Evolutionary conservation across 768 basidiomycete species (phyloP).

Genomic region (Mycena pura): DNA sequence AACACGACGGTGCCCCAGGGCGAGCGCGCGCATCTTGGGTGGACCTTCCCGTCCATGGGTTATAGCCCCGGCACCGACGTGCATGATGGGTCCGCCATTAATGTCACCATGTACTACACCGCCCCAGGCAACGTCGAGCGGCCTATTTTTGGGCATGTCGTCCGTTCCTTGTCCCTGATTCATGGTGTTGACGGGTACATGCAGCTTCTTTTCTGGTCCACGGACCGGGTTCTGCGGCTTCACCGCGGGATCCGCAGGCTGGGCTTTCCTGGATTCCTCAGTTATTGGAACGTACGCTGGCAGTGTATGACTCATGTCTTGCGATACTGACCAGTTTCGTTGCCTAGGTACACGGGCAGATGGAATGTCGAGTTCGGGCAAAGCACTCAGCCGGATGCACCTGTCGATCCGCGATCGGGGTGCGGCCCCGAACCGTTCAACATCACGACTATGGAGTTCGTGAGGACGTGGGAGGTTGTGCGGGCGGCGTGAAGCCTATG

Average conservation of each 20-base stretch:
- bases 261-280: not conserved
- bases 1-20: slow-evolving; percentile 4
- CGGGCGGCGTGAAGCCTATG: slow-evolving; percentile 1
- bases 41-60: slow-evolving; percentile 8
- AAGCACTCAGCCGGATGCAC: slow-evolving; percentile 11
- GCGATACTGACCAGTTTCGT: slow-evolving; percentile 1
- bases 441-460: slow-evolving; percentile 11
- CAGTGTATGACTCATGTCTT: not conserved
- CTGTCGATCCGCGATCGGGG: slow-evolving; percentile 8
- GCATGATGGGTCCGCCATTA: slow-evolving; percentile 7
- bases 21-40: not conserved
- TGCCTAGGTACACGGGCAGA: slow-evolving; percentile 9
- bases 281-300: slow-evolving; percentile 12
- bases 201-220: not conserved
- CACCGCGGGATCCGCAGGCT: not conserved
- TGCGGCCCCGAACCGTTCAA: slow-evolving; percentile 7
- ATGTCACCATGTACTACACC: slow-evolving; percentile 8
- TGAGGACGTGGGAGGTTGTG: slow-evolving; percentile 8
- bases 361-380: slow-evolving; percentile 6
- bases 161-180: slow-evolving; percentile 2
- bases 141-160: slow-evolving; percentile 1
- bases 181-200: not conserved
- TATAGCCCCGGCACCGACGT: not conserved
- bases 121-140: slow-evolving; percentile 5
- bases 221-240: slow-evolving; percentile 8